Evolutionary conservation across 2,329 filamentous ascomycete genomes (phyloP), one percentile per base, ranked within the genome.

Genomic region (Pseudocercospora ulei): DNA sequence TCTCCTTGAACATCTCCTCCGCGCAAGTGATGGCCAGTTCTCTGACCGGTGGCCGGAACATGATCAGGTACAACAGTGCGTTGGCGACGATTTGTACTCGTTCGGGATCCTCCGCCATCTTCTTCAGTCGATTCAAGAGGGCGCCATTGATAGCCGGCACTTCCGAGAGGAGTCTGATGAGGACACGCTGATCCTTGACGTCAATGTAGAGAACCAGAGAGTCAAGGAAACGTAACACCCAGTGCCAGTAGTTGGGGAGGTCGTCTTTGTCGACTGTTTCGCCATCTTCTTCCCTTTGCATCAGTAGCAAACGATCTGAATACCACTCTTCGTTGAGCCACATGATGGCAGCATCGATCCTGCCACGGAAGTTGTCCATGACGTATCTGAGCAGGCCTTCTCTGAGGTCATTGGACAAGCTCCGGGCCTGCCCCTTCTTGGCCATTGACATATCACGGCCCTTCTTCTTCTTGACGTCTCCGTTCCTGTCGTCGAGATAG

Each of bases 241-340:
- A 52, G 17, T 39, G 39, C 41, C 45, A 49, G 46, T 59, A 59
- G 20, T 51, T 50, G 3, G 52, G 48, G n/a, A 54, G 35, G 17
- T 49, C 40, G 17, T 46, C 47, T 4, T 43, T 37, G 4, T 42
- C 39, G 7, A 41, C 27, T 5, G 37, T 36, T 9, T 41, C 23
- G 3, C 39, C 48, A 4, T 44, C 41, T 8, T 44, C 43, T 30
- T 43, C 36, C 22, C 26, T 42, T 33, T 46, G 42, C 36, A 71
- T 64, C 28, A 65, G 57, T 37, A 71, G 66, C 19, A 85, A 62
- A 27, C 70, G 77, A 59, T 96, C 88, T 54, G 87, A 92, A 62
- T 94, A 96, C 88, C 90, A 98, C 63, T 98, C 90, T 61, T 98
- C 90, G 53, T 81, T 93, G 9, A 98, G 71, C 90, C 90, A 98